A percentile compares a stretch with the other conserved stretches of the same genome.
These are phyloP conservation scores for Colletotrichum navitas DNA, from an alignment of 2,329 filamentous ascomycete species.

Conservation along the genomic window DNA sequence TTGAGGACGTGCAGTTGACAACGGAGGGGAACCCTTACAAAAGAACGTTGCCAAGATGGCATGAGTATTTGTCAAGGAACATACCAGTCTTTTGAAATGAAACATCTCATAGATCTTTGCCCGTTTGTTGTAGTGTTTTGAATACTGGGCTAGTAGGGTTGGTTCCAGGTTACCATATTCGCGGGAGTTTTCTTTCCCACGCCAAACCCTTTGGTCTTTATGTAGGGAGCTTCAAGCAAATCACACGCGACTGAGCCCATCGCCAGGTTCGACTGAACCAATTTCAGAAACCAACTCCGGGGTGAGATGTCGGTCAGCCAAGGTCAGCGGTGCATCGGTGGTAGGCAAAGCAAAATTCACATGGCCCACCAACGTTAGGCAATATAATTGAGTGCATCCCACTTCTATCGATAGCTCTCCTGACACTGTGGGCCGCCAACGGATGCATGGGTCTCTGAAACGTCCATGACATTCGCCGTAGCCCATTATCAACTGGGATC, in stretches of 20 bases:
- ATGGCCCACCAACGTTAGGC: background rate
- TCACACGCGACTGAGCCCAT: too few species aligned
- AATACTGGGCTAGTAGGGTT: too few species aligned
- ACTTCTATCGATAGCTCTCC: background rate
- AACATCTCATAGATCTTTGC: background rate
- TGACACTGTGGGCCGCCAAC: conserved; percentile 1
- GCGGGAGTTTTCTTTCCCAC: too few species aligned
- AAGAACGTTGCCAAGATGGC: conserved; percentile 65
- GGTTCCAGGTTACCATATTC: too few species aligned
- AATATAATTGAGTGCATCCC: background rate
- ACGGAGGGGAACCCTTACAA: conserved; percentile 57
- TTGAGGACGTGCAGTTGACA: conserved; percentile 68
- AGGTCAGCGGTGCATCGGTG: too few species aligned
- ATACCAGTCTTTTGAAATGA: conserved; percentile 51
- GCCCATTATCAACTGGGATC: background rate
- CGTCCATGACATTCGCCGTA: background rate
- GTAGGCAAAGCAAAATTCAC: background rate
- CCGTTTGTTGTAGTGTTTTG: too few species aligned
- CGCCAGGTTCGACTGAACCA: background rate
- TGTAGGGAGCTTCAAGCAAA: too few species aligned
- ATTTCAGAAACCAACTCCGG: background rate
- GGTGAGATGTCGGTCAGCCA: too few species aligned
- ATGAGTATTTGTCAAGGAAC: conserved; percentile 62
- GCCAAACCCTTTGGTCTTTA: too few species aligned
- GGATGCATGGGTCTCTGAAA: background rate